Evolutionary conservation across 345 rosid species (phyloP).

Genomic region (Excoecaria agallocha): DNA sequence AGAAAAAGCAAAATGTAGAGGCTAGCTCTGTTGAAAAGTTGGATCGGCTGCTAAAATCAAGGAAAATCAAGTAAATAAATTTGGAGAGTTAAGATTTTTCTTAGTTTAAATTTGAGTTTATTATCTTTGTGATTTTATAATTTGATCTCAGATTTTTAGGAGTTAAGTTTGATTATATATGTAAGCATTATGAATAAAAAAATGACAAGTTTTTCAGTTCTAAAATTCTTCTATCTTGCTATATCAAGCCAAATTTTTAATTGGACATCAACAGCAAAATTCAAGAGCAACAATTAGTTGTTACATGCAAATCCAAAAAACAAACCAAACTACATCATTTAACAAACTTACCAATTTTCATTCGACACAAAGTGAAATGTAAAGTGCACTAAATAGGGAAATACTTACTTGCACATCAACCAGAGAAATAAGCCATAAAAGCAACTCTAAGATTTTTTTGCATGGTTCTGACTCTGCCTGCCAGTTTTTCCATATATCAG

Average conservation of each 20-base stretch:
- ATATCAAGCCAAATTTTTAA: not conserved
- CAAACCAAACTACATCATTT: not conserved
- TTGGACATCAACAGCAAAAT: not conserved
- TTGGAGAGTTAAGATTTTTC: too few species aligned
- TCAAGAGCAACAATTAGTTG: not conserved
- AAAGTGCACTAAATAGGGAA: slow-evolving; percentile 2
- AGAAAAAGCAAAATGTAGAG: too few species aligned
- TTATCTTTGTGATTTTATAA: too few species aligned
- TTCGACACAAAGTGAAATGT: not conserved
- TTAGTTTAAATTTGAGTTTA: too few species aligned
- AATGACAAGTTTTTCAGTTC: too few species aligned
- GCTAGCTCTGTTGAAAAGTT: too few species aligned
- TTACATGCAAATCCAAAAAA: not conserved
- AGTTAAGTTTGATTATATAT: too few species aligned
- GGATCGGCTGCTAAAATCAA: too few species aligned
- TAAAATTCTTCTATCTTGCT: too few species aligned
- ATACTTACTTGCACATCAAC: slow-evolving; percentile 80
- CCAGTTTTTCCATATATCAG: slow-evolving; percentile 51
- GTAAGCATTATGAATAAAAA: too few species aligned
- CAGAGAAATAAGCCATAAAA: slow-evolving; percentile 65
- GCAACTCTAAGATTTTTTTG: slow-evolving; percentile 67
- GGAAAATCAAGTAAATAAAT: too few species aligned
- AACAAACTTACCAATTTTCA: slow-evolving; percentile 11
- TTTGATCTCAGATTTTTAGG: too few species aligned
- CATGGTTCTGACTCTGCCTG: slow-evolving; percentile 61